Percentiles rank a stretch among this genome's conserved stretches.
Conservation (phyloP, 352 stramenopile species). For the Globisporangium nunn region DNA sequence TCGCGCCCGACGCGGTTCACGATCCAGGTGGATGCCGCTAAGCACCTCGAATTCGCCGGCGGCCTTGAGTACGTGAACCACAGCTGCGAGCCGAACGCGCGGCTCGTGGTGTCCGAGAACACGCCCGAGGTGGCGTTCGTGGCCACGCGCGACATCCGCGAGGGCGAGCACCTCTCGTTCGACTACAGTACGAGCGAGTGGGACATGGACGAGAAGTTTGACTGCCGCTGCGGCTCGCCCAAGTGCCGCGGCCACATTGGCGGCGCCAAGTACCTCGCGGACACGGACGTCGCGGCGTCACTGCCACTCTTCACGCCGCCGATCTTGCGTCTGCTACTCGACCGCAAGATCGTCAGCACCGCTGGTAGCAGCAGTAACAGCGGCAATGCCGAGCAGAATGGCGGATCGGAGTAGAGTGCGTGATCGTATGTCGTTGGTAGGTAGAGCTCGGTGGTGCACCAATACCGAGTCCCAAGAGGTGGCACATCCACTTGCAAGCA, state of each 20-base stretch:
- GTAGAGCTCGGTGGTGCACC: no score
- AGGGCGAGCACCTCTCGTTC: slow-evolving; percentile 76
- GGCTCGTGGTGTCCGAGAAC: slow-evolving; percentile 70
- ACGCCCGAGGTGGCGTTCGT: slow-evolving; percentile 70
- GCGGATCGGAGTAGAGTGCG: neutral
- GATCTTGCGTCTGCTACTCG: slow-evolving; percentile 58
- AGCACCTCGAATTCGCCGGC: slow-evolving; percentile 80
- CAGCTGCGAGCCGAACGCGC: slow-evolving; percentile 80
- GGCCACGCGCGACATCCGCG: slow-evolving; percentile 60
- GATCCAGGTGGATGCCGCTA: slow-evolving; percentile 63
- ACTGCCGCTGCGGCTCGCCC: slow-evolving; percentile 64
- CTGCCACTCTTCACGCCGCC: slow-evolving; percentile 70
- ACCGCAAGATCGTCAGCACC: slow-evolving; percentile 21
- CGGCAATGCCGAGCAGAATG: neutral
- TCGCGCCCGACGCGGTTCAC: slow-evolving; percentile 73
- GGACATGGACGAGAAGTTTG: slow-evolving; percentile 90
- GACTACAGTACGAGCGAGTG: slow-evolving; percentile 89
- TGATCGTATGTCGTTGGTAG: no score
- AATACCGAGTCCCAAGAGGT: no score
- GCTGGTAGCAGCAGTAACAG: neutral
- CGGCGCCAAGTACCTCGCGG: slow-evolving; percentile 76
- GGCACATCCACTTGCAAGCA: neutral
- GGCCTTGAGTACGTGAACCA: slow-evolving; percentile 87
- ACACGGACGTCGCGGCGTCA: slow-evolving; percentile 36
- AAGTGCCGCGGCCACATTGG: slow-evolving; percentile 63